Base-by-base conservation (phyloP, 2,329 filamentous ascomycete species). In the Diplodia corticola region DNA sequence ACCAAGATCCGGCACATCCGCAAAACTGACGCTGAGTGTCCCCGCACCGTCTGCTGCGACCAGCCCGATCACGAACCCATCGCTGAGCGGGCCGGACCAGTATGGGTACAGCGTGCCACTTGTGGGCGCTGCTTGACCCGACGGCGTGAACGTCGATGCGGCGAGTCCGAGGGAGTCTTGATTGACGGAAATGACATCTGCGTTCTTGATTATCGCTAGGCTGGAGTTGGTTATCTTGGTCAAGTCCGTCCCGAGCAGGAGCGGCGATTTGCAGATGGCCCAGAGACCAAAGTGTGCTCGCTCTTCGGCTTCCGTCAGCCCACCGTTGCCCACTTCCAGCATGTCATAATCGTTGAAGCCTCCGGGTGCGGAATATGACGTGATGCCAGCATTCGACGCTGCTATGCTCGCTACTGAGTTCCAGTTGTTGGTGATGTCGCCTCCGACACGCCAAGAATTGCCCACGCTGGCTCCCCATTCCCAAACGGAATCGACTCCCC, bases 201-300 rank as follows among this genome's bases (percentile, higher is more conserved):
- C 71, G 67, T 81, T 81, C 46, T 74, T 76, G 15, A 81, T 71
- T 30, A 81, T 80, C 1, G 75, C 70, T 12, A 81, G 73, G 28
- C 78, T 75, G 17, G 71, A 70, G 17, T 74, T 66, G n/a, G 59
- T 69, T 6, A 80, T 74, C 5, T 73, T 75, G 0, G 73, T 71
- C 17, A 82, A 71, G 46, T 78, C 76, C 1, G 78, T 76, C 5
- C 80, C 78, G 46, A 82, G 79, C 30, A 82, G 78, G 5, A 82
- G 72, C 17, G 80, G 80, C 0, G 78, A 80, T 68, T 81, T 82
- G 53, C 81, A 76, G 57, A 80, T 80, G 0, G 80, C 78, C 80
- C 80, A 82, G 69, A 82, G 78, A 20, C 79, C 73, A 46, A 82
- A 81, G 67, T 82, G 80, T 26, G 80, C 78, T 63, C 77, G 76